Evolutionary conservation across 1,139 yeast genomes (phyloP).

Genomic region (Protomyces pachydermus): DNA sequence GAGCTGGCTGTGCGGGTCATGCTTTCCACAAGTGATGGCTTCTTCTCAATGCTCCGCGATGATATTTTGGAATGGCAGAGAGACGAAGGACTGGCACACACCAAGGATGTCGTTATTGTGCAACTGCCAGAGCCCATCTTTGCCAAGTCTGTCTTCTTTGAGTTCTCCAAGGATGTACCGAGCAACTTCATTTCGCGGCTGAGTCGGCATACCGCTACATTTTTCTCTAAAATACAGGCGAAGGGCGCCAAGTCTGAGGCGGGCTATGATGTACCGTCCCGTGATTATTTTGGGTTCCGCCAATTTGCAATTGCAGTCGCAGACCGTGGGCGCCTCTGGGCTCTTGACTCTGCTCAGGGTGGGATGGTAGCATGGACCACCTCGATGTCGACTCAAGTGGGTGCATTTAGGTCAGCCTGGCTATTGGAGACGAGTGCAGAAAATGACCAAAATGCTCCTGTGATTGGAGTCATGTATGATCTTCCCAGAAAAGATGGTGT

Average conservation of each 20-base stretch:
- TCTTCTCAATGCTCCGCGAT: slow-evolving; percentile 14
- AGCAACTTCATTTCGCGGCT: slow-evolving; percentile 47
- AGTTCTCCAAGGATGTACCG: slow-evolving; percentile 42
- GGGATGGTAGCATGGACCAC: slow-evolving; percentile 47
- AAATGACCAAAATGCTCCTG: background rate
- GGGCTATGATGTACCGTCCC: slow-evolving; percentile 21
- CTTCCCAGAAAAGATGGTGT: slow-evolving; percentile 3
- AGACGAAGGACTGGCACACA: slow-evolving; percentile 47
- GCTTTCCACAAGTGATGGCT: slow-evolving; percentile 16
- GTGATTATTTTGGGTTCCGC: slow-evolving; percentile 48
- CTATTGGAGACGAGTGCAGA: background rate
- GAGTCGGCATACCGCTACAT: slow-evolving; percentile 34
- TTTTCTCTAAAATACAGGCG: slow-evolving; percentile 30
- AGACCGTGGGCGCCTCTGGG: slow-evolving; percentile 44
- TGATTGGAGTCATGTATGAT: slow-evolving; percentile 15
- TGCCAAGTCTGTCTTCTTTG: slow-evolving; percentile 43
- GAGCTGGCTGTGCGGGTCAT: slow-evolving; percentile 5
- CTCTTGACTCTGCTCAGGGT: slow-evolving; percentile 43
- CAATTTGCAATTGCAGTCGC: slow-evolving; percentile 49
- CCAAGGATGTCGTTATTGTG: slow-evolving; percentile 43
- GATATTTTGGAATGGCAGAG: slow-evolving; percentile 42
- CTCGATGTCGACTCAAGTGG: background rate
- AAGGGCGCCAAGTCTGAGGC: slow-evolving; percentile 31
- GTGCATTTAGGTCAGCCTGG: background rate
- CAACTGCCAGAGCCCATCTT: slow-evolving; percentile 42